Percentiles rank a stretch among this genome's conserved stretches.
These are phyloP conservation scores for Lasiosphaeriaceae sp. DNA, from an alignment of 495 filamentous ascomycete genomes.

Conservation along the genomic window DNA sequence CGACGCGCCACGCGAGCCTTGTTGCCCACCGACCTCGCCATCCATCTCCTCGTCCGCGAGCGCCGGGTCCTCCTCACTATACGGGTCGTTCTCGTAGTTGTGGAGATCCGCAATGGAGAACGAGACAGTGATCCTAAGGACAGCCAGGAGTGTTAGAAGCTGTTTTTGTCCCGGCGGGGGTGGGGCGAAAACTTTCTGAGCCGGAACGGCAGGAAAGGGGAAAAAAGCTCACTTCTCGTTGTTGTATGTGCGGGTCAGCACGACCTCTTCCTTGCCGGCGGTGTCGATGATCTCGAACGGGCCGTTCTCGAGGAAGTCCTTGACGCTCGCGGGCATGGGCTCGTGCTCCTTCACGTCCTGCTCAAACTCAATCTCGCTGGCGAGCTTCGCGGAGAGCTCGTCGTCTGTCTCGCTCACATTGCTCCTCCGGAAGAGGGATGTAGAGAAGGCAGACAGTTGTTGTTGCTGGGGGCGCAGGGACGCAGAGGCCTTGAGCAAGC, in stretches of 20 bases:
- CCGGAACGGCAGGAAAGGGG: not conserved
- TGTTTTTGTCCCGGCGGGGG: no score
- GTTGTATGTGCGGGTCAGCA: conserved; percentile 75
- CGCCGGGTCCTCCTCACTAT: conserved; percentile 50
- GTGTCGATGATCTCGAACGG: conserved; percentile 71
- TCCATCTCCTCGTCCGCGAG: conserved; percentile 65
- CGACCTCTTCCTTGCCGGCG: conserved; percentile 80
- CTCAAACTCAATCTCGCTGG: conserved; percentile 71
- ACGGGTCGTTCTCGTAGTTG: conserved; percentile 54
- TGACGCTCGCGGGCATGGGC: conserved; percentile 57
- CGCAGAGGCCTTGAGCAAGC: conserved; percentile 28
- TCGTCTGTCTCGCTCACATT: conserved; percentile 53
- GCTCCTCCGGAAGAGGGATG: conserved; percentile 54
- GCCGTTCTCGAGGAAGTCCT: conserved; percentile 69
- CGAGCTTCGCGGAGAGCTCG: conserved; percentile 73
- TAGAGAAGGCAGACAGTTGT: conserved; percentile 69
- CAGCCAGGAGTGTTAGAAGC: conserved; percentile 18
- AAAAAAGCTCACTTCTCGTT: conserved; percentile 70
- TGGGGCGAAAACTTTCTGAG: no score
- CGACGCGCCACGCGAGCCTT: conserved; percentile 42
- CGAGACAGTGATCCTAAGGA: conserved; percentile 72
- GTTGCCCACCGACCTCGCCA: conserved; percentile 32
- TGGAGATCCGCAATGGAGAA: conserved; percentile 93
- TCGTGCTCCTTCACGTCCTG: conserved; percentile 53
- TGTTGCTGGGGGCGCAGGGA: conserved; percentile 50